Base-by-base conservation (phyloP, 768 basidiomycete species). In the Termitomyces eurrhizus region DNA sequence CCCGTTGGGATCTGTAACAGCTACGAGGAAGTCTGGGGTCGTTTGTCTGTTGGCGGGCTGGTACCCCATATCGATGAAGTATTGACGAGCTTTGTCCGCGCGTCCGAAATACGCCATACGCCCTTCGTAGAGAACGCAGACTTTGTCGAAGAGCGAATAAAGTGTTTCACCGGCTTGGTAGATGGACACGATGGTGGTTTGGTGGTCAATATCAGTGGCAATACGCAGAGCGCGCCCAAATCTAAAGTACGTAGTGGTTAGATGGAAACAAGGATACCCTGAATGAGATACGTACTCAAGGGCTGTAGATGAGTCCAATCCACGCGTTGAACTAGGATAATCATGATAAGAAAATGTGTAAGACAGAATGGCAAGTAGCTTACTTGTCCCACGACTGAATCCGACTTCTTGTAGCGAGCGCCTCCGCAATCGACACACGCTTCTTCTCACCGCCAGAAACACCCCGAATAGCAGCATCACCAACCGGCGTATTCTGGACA, bases 91-190 rank as follows among this genome's bases (percentile, higher is more conserved):
- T 52, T 81, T 71, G 50, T 79, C 72, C 13, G 84, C 83, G 3
- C 84, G 85, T 0, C 92, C 92, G 61, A 83, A 93, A 75, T 89
- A 94, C n/a, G 83, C 83, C 80, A 88, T 86, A 26, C 78, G 76
- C 14, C 90, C 89, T 67, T 88, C 88, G 70, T 89, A 85, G 65
- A 94, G 81, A 54, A 93, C 78, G 67, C 89, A 86, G 8, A 92
- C 79, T 69, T 91, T 90, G 78, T 93, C 77, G 69, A 82, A 95
- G 6, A 80, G 73, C 13, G 81, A 56, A 63, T 83, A 88, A 0
- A 90, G 73, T 2, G 79, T 77, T 70, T 93, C 90, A 54, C 89
- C 86, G 11, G 90, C 91, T 74, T 94, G 92, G 72, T 94, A 93
- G 45, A 95, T 85, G 0, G 91, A 88, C 24, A 90, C 90, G 60